Conservation (phyloP, 495 filamentous ascomycete species). For the Annulohypoxylon bovei region DNA sequence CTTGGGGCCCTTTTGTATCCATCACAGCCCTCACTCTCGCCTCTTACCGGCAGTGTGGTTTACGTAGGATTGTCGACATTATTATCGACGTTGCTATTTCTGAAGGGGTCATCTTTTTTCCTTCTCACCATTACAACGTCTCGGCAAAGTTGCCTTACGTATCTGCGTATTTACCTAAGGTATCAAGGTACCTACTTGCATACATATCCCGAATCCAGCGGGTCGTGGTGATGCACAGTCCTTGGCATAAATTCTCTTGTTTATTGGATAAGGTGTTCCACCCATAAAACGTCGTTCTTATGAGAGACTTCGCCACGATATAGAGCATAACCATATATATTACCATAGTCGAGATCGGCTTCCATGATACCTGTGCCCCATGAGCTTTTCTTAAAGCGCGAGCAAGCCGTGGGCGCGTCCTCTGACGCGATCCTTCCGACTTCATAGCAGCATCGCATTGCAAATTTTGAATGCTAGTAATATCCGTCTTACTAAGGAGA, state of each 20-base stretch:
- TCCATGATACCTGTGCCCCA: conserved; percentile 8
- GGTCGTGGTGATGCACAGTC: neutral
- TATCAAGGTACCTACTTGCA: neutral
- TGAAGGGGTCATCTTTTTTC: conserved; percentile 4
- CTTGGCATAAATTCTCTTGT: neutral
- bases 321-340: neutral
- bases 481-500: conserved; percentile 14
- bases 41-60: conserved; percentile 40
- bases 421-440: conserved; percentile 32
- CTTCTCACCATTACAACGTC: neutral
- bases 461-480: conserved; percentile 17
- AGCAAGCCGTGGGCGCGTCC: conserved; percentile 24
- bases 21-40: conserved; percentile 3
- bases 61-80: conserved; percentile 28
- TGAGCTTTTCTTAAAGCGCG: conserved; percentile 4
- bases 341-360: neutral
- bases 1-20: conserved; percentile 25
- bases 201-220: conserved; percentile 4
- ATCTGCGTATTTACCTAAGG: neutral
- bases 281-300: conserved; percentile 5
- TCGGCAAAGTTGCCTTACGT: neutral
- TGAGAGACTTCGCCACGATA: conserved; percentile 4
- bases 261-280: neutral
- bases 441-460: conserved; percentile 23
- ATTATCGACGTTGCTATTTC: neutral